These are phyloP conservation scores for Capronia coronata DNA, from an alignment of 2,329 filamentous ascomycete genomes.

Conservation along the genomic window DNA sequence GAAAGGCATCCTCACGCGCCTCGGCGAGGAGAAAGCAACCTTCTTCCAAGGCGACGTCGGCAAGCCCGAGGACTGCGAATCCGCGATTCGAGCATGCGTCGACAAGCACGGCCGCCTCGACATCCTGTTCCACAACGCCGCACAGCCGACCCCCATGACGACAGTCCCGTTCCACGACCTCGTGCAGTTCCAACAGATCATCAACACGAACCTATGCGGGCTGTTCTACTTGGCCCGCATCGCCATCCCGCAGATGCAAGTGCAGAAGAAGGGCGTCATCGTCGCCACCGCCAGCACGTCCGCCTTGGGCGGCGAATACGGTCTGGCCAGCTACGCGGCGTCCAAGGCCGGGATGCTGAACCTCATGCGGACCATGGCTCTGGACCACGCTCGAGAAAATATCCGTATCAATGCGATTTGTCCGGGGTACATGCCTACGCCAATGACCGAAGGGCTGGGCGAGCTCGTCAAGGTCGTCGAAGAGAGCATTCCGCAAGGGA, in stretches of 20 bases:
- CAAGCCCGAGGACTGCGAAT: constrained; percentile 10
- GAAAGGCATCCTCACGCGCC: constrained; percentile 4
- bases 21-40: background rate
- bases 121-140: constrained; percentile 93
- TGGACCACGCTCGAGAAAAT: constrained; percentile 38
- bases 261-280: constrained; percentile 62
- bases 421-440: constrained; percentile 36
- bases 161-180: constrained; percentile 63
- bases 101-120: constrained; percentile 52
- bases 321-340: constrained; percentile 36
- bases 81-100: constrained; percentile 9
- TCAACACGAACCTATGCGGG: constrained; percentile 35
- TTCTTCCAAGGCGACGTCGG: constrained; percentile 11
- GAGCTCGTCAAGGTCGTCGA: background rate
- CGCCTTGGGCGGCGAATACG: constrained; percentile 9
- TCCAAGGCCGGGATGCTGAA: constrained; percentile 44
- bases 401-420: constrained; percentile 40
- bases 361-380: constrained; percentile 40
- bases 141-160: constrained; percentile 47
- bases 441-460: constrained; percentile 31
- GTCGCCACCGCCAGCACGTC: constrained; percentile 12
- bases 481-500: constrained; percentile 21
- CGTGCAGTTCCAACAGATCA: constrained; percentile 89
- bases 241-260: constrained; percentile 78
- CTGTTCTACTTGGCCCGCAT: constrained; percentile 12